These are phyloP conservation scores for Mycena capillaripes DNA, from an alignment of 768 basidiomycete genomes.

Conservation along the genomic window DNA sequence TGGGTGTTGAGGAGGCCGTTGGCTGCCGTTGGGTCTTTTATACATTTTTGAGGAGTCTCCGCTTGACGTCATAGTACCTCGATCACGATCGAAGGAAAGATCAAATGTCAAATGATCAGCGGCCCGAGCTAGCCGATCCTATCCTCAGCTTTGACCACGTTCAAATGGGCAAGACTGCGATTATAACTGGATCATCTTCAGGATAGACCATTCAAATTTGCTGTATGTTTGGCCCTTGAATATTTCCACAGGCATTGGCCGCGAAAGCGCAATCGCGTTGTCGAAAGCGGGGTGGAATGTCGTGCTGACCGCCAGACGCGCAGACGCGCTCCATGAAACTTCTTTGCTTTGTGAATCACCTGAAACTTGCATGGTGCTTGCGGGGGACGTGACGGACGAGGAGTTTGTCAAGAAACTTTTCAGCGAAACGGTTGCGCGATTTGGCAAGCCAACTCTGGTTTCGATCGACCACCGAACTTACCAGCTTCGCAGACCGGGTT, in stretches of 20 bases:
- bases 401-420: conserved; percentile 75
- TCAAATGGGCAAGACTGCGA: conserved; percentile 48
- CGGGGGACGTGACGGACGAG: conserved; percentile 78
- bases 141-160: no score
- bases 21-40: background rate
- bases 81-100: no score
- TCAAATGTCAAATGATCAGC: no score
- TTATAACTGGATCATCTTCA: conserved; percentile 67
- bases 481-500: conserved; percentile 64
- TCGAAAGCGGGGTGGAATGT: conserved; percentile 74
- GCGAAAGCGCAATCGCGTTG: conserved; percentile 76
- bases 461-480: background rate
- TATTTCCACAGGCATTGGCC: conserved; percentile 67
- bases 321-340: conserved; percentile 72
- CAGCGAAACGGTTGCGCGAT: conserved; percentile 58
- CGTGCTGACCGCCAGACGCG: conserved; percentile 74
- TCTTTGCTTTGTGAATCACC: conserved; percentile 54
- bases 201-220: conserved; percentile 56
- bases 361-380: conserved; percentile 57
- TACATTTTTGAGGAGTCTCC: background rate
- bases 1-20: no score
- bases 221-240: conserved; percentile 14
- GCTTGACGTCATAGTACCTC: no score
- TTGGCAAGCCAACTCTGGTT: conserved; percentile 35
- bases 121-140: no score